Base-by-base conservation (phyloP, 176 grass and related monocot genomes). In the Musa acuminata region DNA sequence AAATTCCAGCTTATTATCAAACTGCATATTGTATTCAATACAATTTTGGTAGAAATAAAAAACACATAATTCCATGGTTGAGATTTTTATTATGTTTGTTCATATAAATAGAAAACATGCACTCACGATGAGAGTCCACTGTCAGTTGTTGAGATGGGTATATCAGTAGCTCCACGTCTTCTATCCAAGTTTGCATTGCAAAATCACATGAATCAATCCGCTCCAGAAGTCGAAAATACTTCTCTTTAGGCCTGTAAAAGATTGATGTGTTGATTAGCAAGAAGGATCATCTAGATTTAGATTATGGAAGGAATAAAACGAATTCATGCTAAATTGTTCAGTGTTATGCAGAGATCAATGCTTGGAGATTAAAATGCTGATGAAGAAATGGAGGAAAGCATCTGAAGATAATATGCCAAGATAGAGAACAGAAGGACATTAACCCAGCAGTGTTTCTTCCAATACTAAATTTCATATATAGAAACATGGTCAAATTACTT, bases 131-230 rank as follows among this genome's bases (percentile, higher is more conserved):
- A 76, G 67, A 77, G 72, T 86, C 75, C 71, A 57, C 71, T 8
- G 71, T 54, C 68, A 97, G 87, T 77, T 90, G 67, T 65, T 83
- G 70, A 52, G 90, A 97, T 51, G 93, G 80, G 82, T 88, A 93
- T 77, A 92, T 80, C 19, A 80, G 75, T 69, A 97, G 71, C 52
- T 84, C 71, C 19, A 48, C 65, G 26, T 54, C 63, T 25, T 79
- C 85, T 52, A 97, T 67, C 26, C 74, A 53, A 24, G 85, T 67
- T 71, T 75, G 54, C 79, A 97, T 64, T 14, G 80, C 81, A 79
- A 76, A 78, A 84, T 85, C 27, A 25, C 7, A 58, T 80, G 80
- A 82, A 72, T 73, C 68, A 78, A 88, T 62, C 26, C 73, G 68
- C 75, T 88, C 81, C 71, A 97, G 68, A 58, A 97, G 78, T 75